Conservation (phyloP, 1,284 basidiomycete species). For the Tilletiaria anomala region DNA sequence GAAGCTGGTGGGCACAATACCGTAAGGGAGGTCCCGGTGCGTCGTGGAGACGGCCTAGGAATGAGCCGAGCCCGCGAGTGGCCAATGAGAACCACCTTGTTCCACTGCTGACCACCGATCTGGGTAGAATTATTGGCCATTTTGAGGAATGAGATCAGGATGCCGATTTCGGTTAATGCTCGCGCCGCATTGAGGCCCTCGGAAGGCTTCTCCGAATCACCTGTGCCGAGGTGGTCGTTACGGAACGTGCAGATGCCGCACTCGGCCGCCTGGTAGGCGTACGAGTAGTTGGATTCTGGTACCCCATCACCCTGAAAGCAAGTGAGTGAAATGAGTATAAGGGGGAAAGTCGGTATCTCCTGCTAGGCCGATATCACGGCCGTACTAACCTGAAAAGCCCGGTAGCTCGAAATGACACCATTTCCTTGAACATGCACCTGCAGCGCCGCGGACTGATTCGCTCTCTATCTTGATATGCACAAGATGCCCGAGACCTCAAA, state of each 20-base stretch:
- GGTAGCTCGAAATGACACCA: conserved; percentile 1
- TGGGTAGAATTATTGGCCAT: conserved; percentile 4
- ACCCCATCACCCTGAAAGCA: conserved; percentile 5
- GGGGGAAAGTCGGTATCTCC: no score
- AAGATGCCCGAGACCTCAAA: conserved; percentile 17
- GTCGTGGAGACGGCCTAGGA: conserved; percentile 1
- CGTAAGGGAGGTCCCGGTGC: conserved; percentile 7
- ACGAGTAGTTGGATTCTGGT: conserved; percentile 3
- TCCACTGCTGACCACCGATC: conserved; percentile 6
- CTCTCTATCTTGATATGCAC: conserved; percentile 24
- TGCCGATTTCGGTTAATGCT: conserved; percentile 6
- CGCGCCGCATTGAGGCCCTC: conserved; percentile 7
- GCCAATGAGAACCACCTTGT: conserved; percentile 6
- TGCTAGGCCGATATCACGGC: no score
- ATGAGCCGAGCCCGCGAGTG: conserved; percentile 10
- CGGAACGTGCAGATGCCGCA: conserved; percentile 6
- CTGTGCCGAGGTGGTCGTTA: conserved; percentile 8
- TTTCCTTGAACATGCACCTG: conserved; percentile 33
- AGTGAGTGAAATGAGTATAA: no score
- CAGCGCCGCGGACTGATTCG: conserved; percentile 10
- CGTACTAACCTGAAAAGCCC: no score
- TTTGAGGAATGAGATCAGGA: conserved; percentile 4
- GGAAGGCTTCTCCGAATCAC: conserved; percentile 5
- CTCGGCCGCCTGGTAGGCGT: conserved; percentile 1
- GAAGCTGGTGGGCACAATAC: conserved; percentile 8